phyloP scores from a whole-genome alignment of 768 basidiomycete species.

The Auricularia cornea region DNA sequence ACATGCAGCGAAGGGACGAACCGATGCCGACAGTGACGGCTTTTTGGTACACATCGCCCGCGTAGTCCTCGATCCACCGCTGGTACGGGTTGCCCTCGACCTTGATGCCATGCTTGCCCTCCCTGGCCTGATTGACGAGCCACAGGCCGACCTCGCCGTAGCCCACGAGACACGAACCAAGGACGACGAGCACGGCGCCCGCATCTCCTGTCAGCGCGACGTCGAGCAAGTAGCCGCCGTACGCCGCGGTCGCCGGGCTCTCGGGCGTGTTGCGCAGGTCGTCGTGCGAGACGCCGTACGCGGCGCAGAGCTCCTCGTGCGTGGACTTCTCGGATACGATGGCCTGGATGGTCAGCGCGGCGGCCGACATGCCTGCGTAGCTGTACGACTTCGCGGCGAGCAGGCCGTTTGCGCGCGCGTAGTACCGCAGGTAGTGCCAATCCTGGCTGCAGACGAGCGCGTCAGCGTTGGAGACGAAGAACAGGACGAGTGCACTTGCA shows the following conservation, averaged over 20 bases:
- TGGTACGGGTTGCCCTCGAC: constrained; percentile 67
- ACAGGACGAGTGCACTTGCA: constrained; percentile 35
- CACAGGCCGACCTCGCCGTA: constrained; percentile 90
- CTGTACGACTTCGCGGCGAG: constrained; percentile 69
- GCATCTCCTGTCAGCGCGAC: constrained; percentile 66
- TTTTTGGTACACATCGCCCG: constrained; percentile 57
- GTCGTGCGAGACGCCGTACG: constrained; percentile 55
- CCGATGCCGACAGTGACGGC: constrained; percentile 71
- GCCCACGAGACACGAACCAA: constrained; percentile 79
- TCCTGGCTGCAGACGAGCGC: constrained; percentile 49
- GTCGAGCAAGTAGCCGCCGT: constrained; percentile 81
- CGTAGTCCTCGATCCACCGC: constrained; percentile 73
- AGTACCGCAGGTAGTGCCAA: constrained; percentile 74
- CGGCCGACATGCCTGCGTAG: constrained; percentile 52
- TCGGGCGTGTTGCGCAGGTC: constrained; percentile 59
- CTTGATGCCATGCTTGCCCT: constrained; percentile 42
- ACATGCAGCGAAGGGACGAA: constrained; percentile 32
- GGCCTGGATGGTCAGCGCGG: constrained; percentile 54
- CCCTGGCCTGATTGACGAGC: constrained; percentile 38
- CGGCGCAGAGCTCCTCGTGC: constrained; percentile 62
- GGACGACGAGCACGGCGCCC: constrained; percentile 65
- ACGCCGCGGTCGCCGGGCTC: constrained; percentile 67
- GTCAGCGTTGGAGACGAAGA: neutral
- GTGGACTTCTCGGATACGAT: constrained; percentile 62
- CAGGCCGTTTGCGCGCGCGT: constrained; percentile 75